phyloP scores from a whole-genome alignment of 2,329 filamentous ascomycete genomes.

The Talaromyces funiculosus region DNA sequence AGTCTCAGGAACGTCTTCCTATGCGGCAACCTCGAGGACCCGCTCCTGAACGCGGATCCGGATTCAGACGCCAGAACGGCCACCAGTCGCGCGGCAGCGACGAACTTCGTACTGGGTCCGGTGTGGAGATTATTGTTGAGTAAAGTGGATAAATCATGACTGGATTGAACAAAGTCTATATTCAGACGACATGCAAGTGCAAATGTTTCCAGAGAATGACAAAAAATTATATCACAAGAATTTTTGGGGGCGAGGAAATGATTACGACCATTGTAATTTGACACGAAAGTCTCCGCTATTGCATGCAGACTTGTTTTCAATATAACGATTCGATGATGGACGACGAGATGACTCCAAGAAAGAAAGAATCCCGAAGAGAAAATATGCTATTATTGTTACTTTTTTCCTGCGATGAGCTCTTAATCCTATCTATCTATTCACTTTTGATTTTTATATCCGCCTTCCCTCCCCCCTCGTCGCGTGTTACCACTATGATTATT shows the following conservation, averaged over 20 bases:
- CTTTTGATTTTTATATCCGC: conserved; percentile 4
- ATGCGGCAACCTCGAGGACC: conserved; percentile 59
- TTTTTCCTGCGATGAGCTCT: conserved; percentile 11
- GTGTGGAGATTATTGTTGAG: conserved; percentile 60
- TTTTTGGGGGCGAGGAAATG: conserved; percentile 22
- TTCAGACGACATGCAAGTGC: conserved; percentile 6
- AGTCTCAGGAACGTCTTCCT: conserved; percentile 50
- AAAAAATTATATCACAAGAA: conserved; percentile 6
- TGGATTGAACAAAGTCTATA: not conserved
- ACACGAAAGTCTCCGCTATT: conserved; percentile 4
- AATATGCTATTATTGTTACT: conserved; percentile 16
- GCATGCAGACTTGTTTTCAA: conserved; percentile 9
- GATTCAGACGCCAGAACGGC: conserved; percentile 57
- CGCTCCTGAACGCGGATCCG: conserved; percentile 52
- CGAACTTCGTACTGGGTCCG: conserved; percentile 56
- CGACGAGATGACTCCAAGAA: conserved; percentile 41
- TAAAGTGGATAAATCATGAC: conserved; percentile 27
- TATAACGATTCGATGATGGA: conserved; percentile 45
- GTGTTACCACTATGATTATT: conserved; percentile 1
- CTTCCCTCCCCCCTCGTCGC: not conserved
- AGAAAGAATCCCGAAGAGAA: conserved; percentile 28
- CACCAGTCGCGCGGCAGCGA: conserved; percentile 59
- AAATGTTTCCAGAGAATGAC: conserved; percentile 4
- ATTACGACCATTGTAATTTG: conserved; percentile 27
- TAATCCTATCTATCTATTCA: conserved; percentile 12